Percentiles rank a stretch among this genome's conserved stretches.
Evolutionary conservation across 108 stramenopile genomes (phyloP).

Genomic region (Skeletonema tropicum): DNA sequence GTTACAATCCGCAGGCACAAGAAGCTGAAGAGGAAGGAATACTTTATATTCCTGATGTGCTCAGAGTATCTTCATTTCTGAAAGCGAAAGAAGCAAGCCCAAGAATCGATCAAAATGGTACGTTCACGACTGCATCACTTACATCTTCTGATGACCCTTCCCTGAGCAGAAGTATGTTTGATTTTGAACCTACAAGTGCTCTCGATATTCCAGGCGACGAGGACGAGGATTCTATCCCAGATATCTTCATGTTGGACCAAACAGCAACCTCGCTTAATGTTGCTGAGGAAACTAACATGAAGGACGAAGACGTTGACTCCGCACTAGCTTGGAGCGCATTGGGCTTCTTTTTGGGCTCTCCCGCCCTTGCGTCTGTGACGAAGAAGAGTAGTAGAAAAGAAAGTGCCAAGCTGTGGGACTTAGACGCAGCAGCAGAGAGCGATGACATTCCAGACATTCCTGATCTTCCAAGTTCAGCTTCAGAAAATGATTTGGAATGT

Average conservation of each 20-base stretch:
- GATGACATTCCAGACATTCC: conserved; percentile 5
- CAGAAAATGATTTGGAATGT: not conserved
- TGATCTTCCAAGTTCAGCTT: not conserved
- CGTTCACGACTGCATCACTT: not conserved
- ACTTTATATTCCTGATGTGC: not conserved
- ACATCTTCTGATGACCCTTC: not conserved
- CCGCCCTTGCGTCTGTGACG: conserved; percentile 14
- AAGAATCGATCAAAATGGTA: not conserved
- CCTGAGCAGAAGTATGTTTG: not conserved
- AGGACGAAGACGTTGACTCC: conserved; percentile 20
- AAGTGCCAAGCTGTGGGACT: conserved; percentile 9
- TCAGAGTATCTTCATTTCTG: not conserved
- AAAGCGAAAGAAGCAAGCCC: not conserved
- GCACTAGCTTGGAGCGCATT: conserved; percentile 26
- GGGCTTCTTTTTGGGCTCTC: conserved; percentile 20
- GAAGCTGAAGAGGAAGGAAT: not conserved
- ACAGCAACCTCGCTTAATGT: not conserved
- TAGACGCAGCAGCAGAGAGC: conserved; percentile 48
- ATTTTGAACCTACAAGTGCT: too few relatives aligned
- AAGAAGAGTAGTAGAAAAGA: conserved; percentile 9
- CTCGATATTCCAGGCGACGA: not conserved
- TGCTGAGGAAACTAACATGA: not conserved
- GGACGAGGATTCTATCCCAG: not conserved
- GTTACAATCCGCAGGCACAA: not conserved
- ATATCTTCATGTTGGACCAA: not conserved